Percentiles rank a stretch among this genome's conserved stretches.
Evolutionary conservation across 2,329 filamentous ascomycete species (phyloP).

Genomic region (Verticillium zaregamsianum): DNA sequence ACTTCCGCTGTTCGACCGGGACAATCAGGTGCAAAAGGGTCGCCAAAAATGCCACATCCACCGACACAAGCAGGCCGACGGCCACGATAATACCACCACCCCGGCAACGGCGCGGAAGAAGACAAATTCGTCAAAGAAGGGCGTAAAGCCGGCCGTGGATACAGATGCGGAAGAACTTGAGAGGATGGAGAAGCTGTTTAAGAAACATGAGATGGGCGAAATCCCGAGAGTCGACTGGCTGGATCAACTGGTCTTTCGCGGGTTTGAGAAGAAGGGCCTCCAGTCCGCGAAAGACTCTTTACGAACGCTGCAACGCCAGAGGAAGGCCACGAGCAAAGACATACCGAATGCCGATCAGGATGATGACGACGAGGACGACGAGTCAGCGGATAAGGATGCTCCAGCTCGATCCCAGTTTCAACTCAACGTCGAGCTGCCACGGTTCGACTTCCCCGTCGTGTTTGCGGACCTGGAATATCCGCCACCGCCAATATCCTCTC

Average conservation of each 20-base stretch:
- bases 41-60: conserved; percentile 87
- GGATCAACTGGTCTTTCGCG: conserved; percentile 88
- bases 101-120: conserved; percentile 61
- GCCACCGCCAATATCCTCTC: conserved; percentile 73
- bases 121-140: conserved; percentile 42
- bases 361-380: conserved; percentile 24
- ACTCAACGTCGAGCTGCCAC: conserved; percentile 85
- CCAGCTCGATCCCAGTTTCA: conserved; percentile 60
- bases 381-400: conserved; percentile 31
- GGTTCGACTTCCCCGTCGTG: conserved; percentile 93
- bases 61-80: conserved; percentile 79
- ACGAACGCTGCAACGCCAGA: conserved; percentile 47
- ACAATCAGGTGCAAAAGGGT: conserved; percentile 87
- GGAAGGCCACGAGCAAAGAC: conserved; percentile 31
- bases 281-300: conserved; percentile 61
- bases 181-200: conserved; percentile 82
- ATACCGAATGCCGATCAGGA: background rate
- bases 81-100: conserved; percentile 73
- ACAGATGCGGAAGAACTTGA: conserved; percentile 82
- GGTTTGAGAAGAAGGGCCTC: conserved; percentile 72
- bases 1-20: conserved; percentile 83
- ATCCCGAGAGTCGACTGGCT: conserved; percentile 92
- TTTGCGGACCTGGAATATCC: conserved; percentile 94
- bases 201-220: conserved; percentile 98
- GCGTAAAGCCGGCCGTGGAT: conserved; percentile 49